Base-by-base conservation (phyloP, 1,284 basidiomycete species). In the Neolentinus lepideus region DNA sequence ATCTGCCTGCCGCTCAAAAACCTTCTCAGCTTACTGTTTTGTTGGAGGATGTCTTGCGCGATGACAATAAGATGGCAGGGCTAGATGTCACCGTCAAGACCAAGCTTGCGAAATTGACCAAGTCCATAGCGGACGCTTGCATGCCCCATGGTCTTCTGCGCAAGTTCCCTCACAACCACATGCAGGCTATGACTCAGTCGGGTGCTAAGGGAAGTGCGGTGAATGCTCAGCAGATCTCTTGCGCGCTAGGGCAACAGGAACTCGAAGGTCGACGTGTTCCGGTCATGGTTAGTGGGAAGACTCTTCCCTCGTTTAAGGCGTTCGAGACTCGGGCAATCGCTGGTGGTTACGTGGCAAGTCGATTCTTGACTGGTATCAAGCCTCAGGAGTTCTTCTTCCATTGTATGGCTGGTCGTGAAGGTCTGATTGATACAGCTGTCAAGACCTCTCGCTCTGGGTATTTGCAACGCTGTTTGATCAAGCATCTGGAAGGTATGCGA, bases 321-420 rank as follows among this genome's bases (percentile, higher is more conserved):
- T 98, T 98, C 71, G 97, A 99, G 72, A 99, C 97, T 3, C 90
- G 88, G 56, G 94, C 96, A 1, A 92, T 98, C 59, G 96, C 97
- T 16, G 97, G 97, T 71, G 97, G 97, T n/a, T 99, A 97, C 70
- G 92, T 99, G 52, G 94, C 92, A n/a, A 97, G 95, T 70, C 93
- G 97, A 53, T 99, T 99, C 83, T 82, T 99, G 77, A 99, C 97
- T 19, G 97, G 97, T 58, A 89, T 99, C 68, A 92, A 91, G 60
- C 97, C 97, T 0, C 97, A 99, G 69, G 97, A 99, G 71, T 99
- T 98, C 75, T 99, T 98, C 76, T 99, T 99, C 82, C 97, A 99
- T 75, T 98, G 97, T 71, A 99, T 99, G 97, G 95, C 97, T 58
- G 97, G 97, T 54, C 87, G 97, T 64, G 97, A 99, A 75, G 97